Evolutionary conservation across 257 asterid species (phyloP).

Genomic region (Penstemon eatonii): DNA sequence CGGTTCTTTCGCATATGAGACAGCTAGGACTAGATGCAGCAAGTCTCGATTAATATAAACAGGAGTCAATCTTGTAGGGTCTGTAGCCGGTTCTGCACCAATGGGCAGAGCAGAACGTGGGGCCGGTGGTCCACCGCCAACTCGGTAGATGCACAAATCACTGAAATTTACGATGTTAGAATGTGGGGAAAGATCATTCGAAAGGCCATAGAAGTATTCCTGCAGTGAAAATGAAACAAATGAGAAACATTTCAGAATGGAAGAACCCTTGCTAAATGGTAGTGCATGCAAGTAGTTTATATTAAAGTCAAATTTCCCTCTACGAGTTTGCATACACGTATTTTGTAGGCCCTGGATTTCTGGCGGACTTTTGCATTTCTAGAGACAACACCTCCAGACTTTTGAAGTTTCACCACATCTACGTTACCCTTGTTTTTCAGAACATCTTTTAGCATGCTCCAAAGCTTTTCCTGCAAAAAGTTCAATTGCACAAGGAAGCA

Average conservation of each 20-base stretch:
- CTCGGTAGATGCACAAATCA: constrained; percentile 70
- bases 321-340: constrained; percentile 56
- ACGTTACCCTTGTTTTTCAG: constrained; percentile 69
- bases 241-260: constrained; percentile 19
- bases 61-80: constrained; percentile 74
- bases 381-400: constrained; percentile 97
- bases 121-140: constrained; percentile 97
- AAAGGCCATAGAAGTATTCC: constrained; percentile 92
- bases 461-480: constrained; percentile 79
- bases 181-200: constrained; percentile 96
- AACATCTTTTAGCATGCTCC: constrained; percentile 96
- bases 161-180: constrained; percentile 71
- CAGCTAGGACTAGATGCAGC: constrained; percentile 84
- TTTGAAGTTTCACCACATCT: constrained; percentile 98
- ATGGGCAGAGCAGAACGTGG: constrained; percentile 98
- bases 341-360: constrained; percentile 73
- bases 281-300: constrained; percentile 1
- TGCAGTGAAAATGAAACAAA: constrained; percentile 32
- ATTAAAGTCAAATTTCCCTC: constrained; percentile 7
- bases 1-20: constrained; percentile 88
- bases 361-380: constrained; percentile 94
- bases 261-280: constrained; percentile 4
- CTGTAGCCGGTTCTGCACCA: constrained; percentile 93
- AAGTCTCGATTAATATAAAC: constrained; percentile 72
- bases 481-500: constrained; percentile 25